Percentiles rank a stretch among this genome's conserved stretches.
Evolutionary conservation across 2,329 filamentous ascomycete genomes (phyloP).

Genomic region (Claviceps arundinis): DNA sequence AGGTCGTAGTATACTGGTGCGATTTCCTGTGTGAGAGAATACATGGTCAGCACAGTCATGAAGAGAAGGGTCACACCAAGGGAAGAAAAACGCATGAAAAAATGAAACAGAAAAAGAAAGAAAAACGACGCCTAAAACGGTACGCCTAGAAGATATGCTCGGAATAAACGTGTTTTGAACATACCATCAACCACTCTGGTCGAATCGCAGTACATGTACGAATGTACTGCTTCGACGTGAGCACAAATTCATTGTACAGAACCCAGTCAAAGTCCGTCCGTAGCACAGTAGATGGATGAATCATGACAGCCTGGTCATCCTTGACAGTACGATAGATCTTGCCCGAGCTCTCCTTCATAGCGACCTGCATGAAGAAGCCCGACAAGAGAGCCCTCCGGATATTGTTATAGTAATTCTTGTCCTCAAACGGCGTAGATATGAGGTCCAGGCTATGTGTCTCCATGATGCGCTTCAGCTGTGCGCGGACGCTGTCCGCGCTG

Average conservation of each 20-base stretch:
- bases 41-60: not conserved
- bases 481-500: constrained; percentile 86
- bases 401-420: constrained; percentile 97
- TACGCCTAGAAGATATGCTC: no score
- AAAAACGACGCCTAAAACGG: no score
- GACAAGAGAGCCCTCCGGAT: constrained; percentile 84
- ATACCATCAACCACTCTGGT: constrained; percentile 85
- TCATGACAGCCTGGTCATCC: constrained; percentile 83
- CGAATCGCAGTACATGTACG: constrained; percentile 83
- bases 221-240: constrained; percentile 97
- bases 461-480: constrained; percentile 92
- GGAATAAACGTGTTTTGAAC: constrained; percentile 14
- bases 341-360: constrained; percentile 76
- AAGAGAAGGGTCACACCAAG: not conserved
- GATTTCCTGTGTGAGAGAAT: constrained; percentile 57
- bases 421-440: constrained; percentile 75
- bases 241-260: constrained; percentile 94
- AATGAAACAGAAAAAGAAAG: not conserved
- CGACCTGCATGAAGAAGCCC: constrained; percentile 99
- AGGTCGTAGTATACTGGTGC: constrained; percentile 88
- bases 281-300: constrained; percentile 88
- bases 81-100: not conserved
- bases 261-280: constrained; percentile 90
- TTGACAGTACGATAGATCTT: constrained; percentile 95
- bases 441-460: constrained; percentile 79